These are phyloP conservation scores for Suillus cothurnatus DNA, from an alignment of 768 basidiomycete species.

Conservation along the genomic window DNA sequence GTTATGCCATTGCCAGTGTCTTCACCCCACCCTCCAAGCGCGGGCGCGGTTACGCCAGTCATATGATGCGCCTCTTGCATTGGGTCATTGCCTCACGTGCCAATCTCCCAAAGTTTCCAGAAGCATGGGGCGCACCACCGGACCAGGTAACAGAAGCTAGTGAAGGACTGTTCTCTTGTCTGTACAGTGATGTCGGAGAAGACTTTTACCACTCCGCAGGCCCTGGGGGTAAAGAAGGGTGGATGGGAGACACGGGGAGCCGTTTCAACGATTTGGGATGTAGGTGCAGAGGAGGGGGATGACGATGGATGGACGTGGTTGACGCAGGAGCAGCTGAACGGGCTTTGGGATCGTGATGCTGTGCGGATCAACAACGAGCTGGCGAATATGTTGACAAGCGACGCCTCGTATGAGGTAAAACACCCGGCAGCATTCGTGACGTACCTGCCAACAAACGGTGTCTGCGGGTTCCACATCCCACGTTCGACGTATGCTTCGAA, in stretches of 20 bases:
- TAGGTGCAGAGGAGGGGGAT: conserved; percentile 19
- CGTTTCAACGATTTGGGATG: conserved; percentile 43
- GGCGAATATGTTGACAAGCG: conserved; percentile 12
- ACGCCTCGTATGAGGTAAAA: conserved; percentile 12
- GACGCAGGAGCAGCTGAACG: conserved; percentile 35
- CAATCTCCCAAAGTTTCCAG: conserved; percentile 40
- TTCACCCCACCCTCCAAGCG: conserved; percentile 54
- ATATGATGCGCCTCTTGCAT: conserved; percentile 69
- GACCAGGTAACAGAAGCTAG: conserved; percentile 33
- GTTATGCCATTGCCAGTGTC: conserved; percentile 59
- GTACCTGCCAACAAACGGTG: conserved; percentile 48
- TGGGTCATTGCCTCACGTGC: conserved; percentile 46
- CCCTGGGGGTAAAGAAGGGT: conserved; percentile 27
- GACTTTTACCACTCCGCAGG: conserved; percentile 48
- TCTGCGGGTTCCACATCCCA: conserved; percentile 46
- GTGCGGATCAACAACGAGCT: conserved; percentile 38
- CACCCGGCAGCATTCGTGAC: conserved; percentile 30
- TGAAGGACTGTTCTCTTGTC: conserved; percentile 47
- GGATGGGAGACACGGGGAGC: conserved; percentile 49
- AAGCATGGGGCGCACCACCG: conserved; percentile 47
- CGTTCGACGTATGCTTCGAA: conserved; percentile 29
- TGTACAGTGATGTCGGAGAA: conserved; percentile 56
- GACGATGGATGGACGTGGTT: conserved; percentile 33
- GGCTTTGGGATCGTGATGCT: conserved; percentile 45
- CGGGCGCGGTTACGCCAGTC: conserved; percentile 56